Evolutionary conservation across 805 yeast species (phyloP).

Genomic region (Yamadazyma kitorensis): DNA sequence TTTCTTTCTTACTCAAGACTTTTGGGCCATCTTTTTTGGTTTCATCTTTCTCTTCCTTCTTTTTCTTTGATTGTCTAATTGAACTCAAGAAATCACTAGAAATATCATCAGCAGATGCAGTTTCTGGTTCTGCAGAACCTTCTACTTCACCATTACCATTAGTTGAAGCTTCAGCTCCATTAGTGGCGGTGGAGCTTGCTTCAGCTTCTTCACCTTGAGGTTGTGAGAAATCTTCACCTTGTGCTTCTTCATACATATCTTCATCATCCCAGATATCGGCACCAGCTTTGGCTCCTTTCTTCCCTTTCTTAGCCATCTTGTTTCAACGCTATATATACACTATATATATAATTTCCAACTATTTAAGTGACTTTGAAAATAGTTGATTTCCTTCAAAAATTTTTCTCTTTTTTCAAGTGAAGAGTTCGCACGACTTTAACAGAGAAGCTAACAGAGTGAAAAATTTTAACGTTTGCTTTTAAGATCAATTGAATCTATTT

Average conservation of each 20-base stretch:
- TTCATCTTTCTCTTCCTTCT: constrained; percentile 57
- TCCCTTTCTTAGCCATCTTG: constrained; percentile 55
- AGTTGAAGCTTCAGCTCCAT: constrained; percentile 2
- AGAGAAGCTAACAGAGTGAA: no score
- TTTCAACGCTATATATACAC: no score
- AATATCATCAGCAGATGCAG: constrained; percentile 20
- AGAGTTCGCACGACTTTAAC: constrained; percentile 1
- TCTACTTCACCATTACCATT: constrained; percentile 39
- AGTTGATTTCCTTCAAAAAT: background rate
- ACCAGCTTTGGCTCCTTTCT: constrained; percentile 59
- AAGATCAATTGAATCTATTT: no score
- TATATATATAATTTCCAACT: no score
- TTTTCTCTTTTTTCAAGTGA: background rate
- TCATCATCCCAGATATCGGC: constrained; percentile 83
- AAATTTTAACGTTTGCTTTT: no score
- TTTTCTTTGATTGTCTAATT: constrained; percentile 74
- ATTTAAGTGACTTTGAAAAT: no score
- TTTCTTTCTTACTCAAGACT: constrained; percentile 87
- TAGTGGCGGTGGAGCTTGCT: constrained; percentile 1
- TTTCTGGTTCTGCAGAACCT: constrained; percentile 22
- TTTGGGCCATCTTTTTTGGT: constrained; percentile 58
- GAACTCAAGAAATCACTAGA: constrained; percentile 80
- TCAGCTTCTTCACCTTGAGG: constrained; percentile 1
- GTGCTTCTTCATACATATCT: constrained; percentile 32
- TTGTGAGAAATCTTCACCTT: constrained; percentile 3